Base-by-base conservation (phyloP, 108 stramenopile genomes). In the Bacterosira constricta region DNA sequence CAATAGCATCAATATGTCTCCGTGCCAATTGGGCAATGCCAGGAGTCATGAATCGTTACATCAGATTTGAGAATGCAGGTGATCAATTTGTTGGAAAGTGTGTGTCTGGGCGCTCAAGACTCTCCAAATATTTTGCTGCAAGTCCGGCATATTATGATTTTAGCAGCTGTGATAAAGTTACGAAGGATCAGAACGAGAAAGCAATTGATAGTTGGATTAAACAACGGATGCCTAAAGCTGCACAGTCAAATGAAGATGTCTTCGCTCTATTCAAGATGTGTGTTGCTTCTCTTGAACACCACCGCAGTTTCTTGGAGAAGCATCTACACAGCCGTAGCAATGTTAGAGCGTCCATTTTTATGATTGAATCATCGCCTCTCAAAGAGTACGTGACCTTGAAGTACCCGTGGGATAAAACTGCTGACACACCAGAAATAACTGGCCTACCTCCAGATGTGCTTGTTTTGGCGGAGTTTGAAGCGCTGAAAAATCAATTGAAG, bases 11-110 rank as follows among this genome's bases (percentile, higher is more conserved):
- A 10, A 71, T 79, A 15, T 62, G 59, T 41, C 55, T 63, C 18
- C 65, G 46, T 29, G 78, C 58, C 6, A 56, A 35, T 15, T 73
- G 78, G 65, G 54, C 38, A 23, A 73, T 79, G 67, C 46, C 52
- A 6, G 39, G 44, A 13, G 77, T 64, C 31, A 65, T 34, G 55
- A 44, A 66, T 35, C 13, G 55, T 8, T 69, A 56, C 49, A 47
- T 69, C 39, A 41, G 57, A n/a, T 68, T 39, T 36, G 35, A 69
- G 32, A 44, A 39, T 38, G 75, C 75, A 34, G 75, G 75, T 26
- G 67, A 76, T 29, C 54, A 46, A 36, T 69, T 42, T 50, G 49
- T 61, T 5, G 75, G 67, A 12, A 39, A 47, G n/a, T 42, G 25
- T 34, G 75, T 76, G 6, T 60, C 37, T 50, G 75, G 75, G 6